Evolutionary conservation across 306 rosid genomes (phyloP), one percentile per base, ranked within the genome.

Genomic region (Ochetophila trinervis): DNA sequence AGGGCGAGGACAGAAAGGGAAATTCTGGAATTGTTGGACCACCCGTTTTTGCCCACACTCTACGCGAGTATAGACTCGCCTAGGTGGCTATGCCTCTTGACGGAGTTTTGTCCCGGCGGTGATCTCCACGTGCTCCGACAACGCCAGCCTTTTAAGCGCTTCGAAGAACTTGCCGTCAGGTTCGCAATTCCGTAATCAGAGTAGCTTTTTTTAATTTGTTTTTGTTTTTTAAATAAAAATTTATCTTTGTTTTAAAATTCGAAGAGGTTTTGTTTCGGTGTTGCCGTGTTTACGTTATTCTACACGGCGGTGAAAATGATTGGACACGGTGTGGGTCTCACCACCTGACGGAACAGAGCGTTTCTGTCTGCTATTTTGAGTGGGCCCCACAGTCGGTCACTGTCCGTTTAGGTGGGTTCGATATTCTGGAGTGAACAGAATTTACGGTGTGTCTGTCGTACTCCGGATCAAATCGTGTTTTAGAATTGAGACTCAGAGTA

Each of bases 81-180:
- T 0, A 71, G 81, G 59, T 84, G 88, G 83, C 75, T 77, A 3
- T 80, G 85, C 64, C 47, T 84, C 24, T 68, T 84, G 62, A 84
- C 83, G 0, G 83, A 84, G 75, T 84, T 77, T 50, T 84, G 88
- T 47, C 79, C 85, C 62, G 85, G 88, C 50, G 83, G 88, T 45
- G 83, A 80, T 57, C 79, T 78, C 77, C 88, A 78, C 47, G 75
- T 80, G 53, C 83, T 84, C 75, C 88, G 85, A 53, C 85, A 84
- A 73, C 71, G 74, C 15, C 81, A 78, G 34, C 79, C 71, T 8
- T 64, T 68, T 3, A 75, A 80, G 23, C 78, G 81, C 11, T 80
- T 84, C 68, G 48, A 35, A 40, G 79, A 78, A 61, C 69, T 79
- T 9, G 79, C 85, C 49, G 85, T 78, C 23, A 79, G 85, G 88